A percentile compares a stretch with the other conserved stretches of the same genome.
These are phyloP conservation scores for Chaetomium sp. DNA, from an alignment of 2,329 filamentous ascomycete genomes.

Conservation along the genomic window DNA sequence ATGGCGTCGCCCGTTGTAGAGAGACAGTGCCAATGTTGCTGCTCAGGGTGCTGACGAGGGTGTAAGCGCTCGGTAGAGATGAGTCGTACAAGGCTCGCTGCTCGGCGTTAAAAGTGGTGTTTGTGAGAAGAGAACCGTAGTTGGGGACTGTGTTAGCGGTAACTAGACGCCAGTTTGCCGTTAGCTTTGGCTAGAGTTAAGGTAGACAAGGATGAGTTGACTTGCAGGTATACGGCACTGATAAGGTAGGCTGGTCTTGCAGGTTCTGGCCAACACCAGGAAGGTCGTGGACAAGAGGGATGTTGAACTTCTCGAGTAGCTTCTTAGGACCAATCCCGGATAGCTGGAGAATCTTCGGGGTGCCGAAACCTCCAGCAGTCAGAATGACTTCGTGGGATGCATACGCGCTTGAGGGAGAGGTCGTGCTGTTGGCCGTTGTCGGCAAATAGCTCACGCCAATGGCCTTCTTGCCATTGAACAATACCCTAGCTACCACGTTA, in stretches of 20 bases:
- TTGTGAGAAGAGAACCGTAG: slow-evolving; percentile 37
- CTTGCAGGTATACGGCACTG: slow-evolving; percentile 31
- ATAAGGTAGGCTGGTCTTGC: slow-evolving; percentile 44
- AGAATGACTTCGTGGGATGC: slow-evolving; percentile 45
- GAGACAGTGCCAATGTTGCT: slow-evolving; percentile 39
- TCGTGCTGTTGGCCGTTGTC: slow-evolving; percentile 39
- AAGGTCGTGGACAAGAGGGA: slow-evolving; percentile 46
- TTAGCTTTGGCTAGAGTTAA: slow-evolving; percentile 3
- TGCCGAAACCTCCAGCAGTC: slow-evolving; percentile 46
- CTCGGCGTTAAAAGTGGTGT: slow-evolving; percentile 41
- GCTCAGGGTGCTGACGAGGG: slow-evolving; percentile 36
- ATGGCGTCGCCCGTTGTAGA: slow-evolving; percentile 38
- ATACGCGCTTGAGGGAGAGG: slow-evolving; percentile 15
- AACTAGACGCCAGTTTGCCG: slow-evolving; percentile 15
- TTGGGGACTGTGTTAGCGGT: slow-evolving; percentile 37
- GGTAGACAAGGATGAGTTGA: slow-evolving; percentile 13
- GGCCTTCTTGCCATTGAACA: slow-evolving; percentile 54
- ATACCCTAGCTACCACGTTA: slow-evolving; percentile 51
- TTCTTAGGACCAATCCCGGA: slow-evolving; percentile 50
- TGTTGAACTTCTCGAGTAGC: slow-evolving; percentile 43
- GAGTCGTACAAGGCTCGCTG: slow-evolving; percentile 39
- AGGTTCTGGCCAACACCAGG: slow-evolving; percentile 54
- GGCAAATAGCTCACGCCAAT: slow-evolving; percentile 61
- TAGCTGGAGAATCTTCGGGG: slow-evolving; percentile 50
- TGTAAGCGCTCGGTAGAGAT: slow-evolving; percentile 39